phyloP scores from a whole-genome alignment of 2,329 filamentous ascomycete species.

The Curvularia sp. region DNA sequence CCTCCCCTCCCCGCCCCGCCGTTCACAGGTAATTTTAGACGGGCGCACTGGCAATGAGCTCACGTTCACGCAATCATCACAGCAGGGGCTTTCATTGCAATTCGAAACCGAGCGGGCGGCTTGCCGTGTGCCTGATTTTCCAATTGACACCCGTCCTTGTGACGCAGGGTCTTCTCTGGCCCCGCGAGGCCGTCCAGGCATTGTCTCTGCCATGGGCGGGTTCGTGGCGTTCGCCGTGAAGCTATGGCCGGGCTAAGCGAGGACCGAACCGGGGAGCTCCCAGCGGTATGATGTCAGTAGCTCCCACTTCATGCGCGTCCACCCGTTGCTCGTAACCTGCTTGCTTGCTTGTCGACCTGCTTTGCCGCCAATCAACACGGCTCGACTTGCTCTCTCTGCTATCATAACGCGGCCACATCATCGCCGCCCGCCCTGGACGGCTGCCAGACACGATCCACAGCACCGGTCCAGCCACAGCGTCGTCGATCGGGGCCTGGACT shows the following conservation, averaged over 20 bases:
- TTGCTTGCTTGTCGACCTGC: neutral
- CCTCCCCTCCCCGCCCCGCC: neutral
- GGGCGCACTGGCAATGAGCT: neutral
- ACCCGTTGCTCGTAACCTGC: conserved; percentile 16
- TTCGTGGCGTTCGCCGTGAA: conserved; percentile 12
- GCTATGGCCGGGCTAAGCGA: conserved; percentile 25
- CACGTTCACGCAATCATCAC: conserved; percentile 3
- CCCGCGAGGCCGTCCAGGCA: neutral
- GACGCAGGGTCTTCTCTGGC: conserved; percentile 18
- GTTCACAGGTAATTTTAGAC: conserved; percentile 5
- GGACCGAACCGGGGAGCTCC: conserved; percentile 13
- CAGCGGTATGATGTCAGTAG: conserved; percentile 14
- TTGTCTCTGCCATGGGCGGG: conserved; percentile 2
- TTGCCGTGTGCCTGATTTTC: conserved; percentile 5
- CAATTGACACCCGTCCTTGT: neutral
- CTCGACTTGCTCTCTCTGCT: conserved; percentile 29
- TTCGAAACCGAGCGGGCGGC: conserved; percentile 7
- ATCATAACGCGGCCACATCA: conserved; percentile 29
- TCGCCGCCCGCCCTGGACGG: conserved; percentile 21
- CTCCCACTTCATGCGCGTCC: conserved; percentile 9
- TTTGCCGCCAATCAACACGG: conserved; percentile 4
- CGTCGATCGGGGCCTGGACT: conserved; percentile 41
- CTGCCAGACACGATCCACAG: conserved; percentile 29
- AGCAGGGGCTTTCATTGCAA: neutral
- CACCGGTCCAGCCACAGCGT: conserved; percentile 28